Percentiles rank a stretch among this genome's conserved stretches.
These are phyloP conservation scores for Cucumis melo DNA, from an alignment of 306 rosid species.

Conservation along the genomic window DNA sequence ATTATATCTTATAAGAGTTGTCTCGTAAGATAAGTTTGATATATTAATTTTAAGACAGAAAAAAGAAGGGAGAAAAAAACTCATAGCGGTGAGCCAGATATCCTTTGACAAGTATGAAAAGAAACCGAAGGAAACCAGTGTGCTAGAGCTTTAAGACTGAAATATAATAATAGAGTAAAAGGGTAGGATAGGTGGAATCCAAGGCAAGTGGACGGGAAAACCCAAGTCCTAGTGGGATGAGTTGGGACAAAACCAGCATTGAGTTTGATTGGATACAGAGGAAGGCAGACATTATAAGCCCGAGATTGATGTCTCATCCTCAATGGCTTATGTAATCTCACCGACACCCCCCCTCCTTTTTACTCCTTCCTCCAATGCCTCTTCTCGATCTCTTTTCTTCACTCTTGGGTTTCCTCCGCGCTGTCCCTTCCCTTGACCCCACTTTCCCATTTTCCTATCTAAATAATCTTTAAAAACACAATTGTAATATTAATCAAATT, in stretches of 20 bases:
- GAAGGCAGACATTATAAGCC: constrained; percentile 7
- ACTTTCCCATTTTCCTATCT: not conserved
- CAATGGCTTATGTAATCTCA: not conserved
- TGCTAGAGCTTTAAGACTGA: not conserved
- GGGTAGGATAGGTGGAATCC: not conserved
- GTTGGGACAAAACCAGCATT: constrained; percentile 5
- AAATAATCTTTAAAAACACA: not conserved
- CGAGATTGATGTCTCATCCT: not conserved
- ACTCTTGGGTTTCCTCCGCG: not conserved
- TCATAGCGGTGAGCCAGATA: not conserved
- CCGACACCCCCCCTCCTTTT: not conserved
- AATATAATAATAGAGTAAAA: not conserved
- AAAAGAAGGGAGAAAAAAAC: too few species aligned
- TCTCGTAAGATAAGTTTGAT: not conserved
- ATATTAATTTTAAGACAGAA: too few species aligned
- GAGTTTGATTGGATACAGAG: constrained; percentile 13
- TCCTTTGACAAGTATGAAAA: not conserved
- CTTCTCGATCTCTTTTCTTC: not conserved
- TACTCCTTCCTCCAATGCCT: not conserved
- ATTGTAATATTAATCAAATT: not conserved
- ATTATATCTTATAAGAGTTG: not conserved
- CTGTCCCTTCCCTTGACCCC: not conserved
- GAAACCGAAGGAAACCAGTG: not conserved
- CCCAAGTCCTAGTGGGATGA: not conserved
- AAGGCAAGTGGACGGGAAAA: not conserved